phyloP scores from a whole-genome alignment of 345 rosid species.

The Citrus cavaleriei region DNA sequence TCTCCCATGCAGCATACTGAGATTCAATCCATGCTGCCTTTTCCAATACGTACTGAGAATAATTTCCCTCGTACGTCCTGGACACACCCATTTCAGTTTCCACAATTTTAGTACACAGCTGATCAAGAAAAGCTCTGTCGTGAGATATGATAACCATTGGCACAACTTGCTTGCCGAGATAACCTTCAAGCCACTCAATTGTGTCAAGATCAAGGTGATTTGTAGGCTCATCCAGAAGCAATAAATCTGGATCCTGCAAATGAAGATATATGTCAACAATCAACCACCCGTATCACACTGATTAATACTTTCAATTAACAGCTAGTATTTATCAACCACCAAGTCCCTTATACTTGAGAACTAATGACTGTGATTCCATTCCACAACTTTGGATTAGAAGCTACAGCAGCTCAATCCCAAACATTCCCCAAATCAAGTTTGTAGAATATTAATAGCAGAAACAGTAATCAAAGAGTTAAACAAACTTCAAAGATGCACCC shows the following conservation, averaged over 20 bases:
- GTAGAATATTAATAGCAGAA: neutral
- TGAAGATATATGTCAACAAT: conserved; percentile 5
- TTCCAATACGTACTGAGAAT: conserved; percentile 71
- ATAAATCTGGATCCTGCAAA: conserved; percentile 84
- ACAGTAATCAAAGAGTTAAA: neutral
- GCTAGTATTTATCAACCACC: neutral
- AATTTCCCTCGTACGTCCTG: conserved; percentile 78
- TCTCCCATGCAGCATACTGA: conserved; percentile 83
- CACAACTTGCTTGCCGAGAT: conserved; percentile 82
- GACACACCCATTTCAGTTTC: conserved; percentile 97
- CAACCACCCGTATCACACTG: neutral
- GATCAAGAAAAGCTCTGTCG: conserved; percentile 96
- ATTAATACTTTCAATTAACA: neutral
- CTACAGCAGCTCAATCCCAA: neutral
- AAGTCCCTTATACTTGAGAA: too few species aligned
- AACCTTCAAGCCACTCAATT: conserved; percentile 96
- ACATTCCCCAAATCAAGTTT: neutral
- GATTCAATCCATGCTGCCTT: conserved; percentile 79
- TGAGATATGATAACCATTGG: conserved; percentile 98
- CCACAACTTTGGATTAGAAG: neutral
- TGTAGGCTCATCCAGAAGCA: conserved; percentile 94
- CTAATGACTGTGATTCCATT: neutral
- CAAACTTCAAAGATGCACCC: neutral
- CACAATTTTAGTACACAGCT: conserved; percentile 88
- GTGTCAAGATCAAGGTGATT: conserved; percentile 97